Conservation (phyloP, 106 monocot species). For the Agapanthus africanus region DNA sequence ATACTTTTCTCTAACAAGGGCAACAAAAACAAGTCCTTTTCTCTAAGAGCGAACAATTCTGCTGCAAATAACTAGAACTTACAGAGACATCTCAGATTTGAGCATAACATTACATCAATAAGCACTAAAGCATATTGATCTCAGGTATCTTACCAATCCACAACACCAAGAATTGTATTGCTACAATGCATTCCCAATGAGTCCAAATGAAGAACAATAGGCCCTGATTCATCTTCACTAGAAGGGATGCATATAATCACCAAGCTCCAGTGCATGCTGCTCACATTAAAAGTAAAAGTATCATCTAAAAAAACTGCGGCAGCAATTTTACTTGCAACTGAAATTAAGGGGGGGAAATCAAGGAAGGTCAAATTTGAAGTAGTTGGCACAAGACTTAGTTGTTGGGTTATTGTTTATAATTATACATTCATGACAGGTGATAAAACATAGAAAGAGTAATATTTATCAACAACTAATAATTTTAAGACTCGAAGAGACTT, state of each 20-base stretch:
- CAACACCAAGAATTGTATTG: constrained; percentile 39
- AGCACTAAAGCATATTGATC: constrained; percentile 69
- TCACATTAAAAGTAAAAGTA: constrained; percentile 45
- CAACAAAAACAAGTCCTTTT: not conserved
- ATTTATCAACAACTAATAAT: too few species aligned
- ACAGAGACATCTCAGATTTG: too few species aligned
- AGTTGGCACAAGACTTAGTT: too few species aligned
- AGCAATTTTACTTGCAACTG: too few species aligned
- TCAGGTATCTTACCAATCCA: constrained; percentile 14
- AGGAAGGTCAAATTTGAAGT: too few species aligned
- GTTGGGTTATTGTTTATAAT: too few species aligned
- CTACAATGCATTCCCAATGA: constrained; percentile 71
- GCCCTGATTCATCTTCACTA: constrained; percentile 72
- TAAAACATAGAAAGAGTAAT: too few species aligned
- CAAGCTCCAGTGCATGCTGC: constrained; percentile 94
- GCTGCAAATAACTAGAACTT: too few species aligned
- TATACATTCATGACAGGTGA: too few species aligned
- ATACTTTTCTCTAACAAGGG: too few species aligned
- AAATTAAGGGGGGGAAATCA: too few species aligned
- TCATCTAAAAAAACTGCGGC: constrained; percentile 22
- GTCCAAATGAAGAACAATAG: constrained; percentile 90
- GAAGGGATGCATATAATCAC: constrained; percentile 83
- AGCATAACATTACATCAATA: constrained; percentile 28
- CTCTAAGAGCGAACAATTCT: not conserved
- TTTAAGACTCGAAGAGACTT: too few species aligned